Base-by-base conservation (phyloP, 495 filamentous ascomycete genomes). In the Beverwykella pulmonaria region DNA sequence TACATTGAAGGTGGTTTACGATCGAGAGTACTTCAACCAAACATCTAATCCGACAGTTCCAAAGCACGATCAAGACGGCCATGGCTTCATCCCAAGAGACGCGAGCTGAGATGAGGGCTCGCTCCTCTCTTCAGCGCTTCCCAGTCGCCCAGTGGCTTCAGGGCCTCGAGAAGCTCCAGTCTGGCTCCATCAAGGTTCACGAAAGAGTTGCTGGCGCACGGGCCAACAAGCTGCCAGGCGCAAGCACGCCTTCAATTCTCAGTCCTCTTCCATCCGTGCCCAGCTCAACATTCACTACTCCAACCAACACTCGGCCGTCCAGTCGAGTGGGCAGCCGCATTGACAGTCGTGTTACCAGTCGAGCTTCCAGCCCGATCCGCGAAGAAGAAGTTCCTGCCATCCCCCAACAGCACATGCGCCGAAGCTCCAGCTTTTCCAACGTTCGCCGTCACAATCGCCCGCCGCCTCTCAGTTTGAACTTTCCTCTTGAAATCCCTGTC, bases 61-160 rank as follows among this genome's bases (percentile, higher is more conserved):
- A 84, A 65, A 78, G 82, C 57, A 87, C 89, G 17, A 89, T 92
- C 63, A 77, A 84, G 23, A 85, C 82, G 27, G 89, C 89, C 0
- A 75, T 92, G 59, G 83, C 79, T 27, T 90, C 88, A 1, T 85
- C 86, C 59, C 70, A 64, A 7, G 79, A 84, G 30, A 80, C 80
- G 29, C 76, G 89, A 53, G 84, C 85, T 0, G 82, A 83, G 73
- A 91, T 92, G 90, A 81, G 90, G 56, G 90, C 90, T 46, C 82
- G 87, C 27, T 89, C 88, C n/a, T 88, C 87, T 1, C 87, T 87
- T 69, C 89, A 92, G 68, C 83, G 90, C 8, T 92, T 92, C 77
- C 90, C 90, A 8, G 88, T 80, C 20, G 73, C 71, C 25, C 75
- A 79, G 64, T 80, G 78, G 78, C 68, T 76, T 30, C 75, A 77